These are phyloP conservation scores for Beta macrorhiza DNA, from an alignment of 179 eudicot species.

Conservation along the genomic window DNA sequence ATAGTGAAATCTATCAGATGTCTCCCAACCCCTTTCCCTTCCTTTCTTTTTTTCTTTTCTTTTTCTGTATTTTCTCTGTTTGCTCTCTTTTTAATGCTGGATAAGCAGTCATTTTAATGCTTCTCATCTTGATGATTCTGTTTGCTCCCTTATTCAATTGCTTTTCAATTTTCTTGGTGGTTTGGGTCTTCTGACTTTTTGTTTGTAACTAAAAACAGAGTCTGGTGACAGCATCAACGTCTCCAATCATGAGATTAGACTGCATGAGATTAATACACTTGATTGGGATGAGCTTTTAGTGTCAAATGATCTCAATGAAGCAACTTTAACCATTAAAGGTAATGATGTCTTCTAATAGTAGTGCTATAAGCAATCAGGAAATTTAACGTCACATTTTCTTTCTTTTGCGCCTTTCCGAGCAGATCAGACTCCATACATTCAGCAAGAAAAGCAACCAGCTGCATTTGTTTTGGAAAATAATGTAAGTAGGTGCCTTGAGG, in stretches of 20 bases:
- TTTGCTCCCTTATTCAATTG: neutral
- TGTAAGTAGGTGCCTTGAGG: conserved; percentile 45
- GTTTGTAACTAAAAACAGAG: conserved; percentile 35
- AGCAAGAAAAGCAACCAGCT: conserved; percentile 41
- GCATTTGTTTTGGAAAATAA: conserved; percentile 34
- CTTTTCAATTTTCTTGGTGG: conserved; percentile 7
- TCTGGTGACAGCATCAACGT: conserved; percentile 40
- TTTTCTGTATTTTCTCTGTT: neutral
- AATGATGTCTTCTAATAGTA: conserved; percentile 16
- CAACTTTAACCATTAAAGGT: conserved; percentile 48
- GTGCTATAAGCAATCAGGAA: conserved; percentile 2
- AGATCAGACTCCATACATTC: conserved; percentile 42
- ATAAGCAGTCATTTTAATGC: neutral
- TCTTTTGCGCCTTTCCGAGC: conserved; percentile 20
- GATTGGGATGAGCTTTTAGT: conserved; percentile 95
- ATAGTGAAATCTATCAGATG: neutral
- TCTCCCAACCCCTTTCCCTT: neutral
- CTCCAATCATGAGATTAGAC: conserved; percentile 58
- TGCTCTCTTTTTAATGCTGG: neutral
- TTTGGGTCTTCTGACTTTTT: conserved; percentile 18
- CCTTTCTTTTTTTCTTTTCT: neutral
- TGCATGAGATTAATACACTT: conserved; percentile 87
- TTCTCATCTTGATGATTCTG: neutral
- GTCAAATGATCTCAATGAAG: conserved; percentile 53
- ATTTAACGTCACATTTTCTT: neutral